A percentile compares a stretch with the other conserved stretches of the same genome.
phyloP scores from a whole-genome alignment of 192 early-diverging fungal genomes.

The Diversispora epigaea region DNA sequence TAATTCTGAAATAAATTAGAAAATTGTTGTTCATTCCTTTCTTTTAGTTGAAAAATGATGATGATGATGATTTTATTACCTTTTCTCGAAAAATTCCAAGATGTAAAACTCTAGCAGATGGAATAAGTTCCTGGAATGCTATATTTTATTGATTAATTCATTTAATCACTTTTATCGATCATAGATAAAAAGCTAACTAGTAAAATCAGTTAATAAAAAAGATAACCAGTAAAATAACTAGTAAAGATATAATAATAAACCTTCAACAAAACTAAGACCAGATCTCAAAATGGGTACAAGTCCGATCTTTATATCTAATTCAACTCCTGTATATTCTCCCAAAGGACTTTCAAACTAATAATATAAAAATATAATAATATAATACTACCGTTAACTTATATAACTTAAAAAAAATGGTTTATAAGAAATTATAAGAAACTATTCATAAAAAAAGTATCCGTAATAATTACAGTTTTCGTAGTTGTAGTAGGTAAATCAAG shows the following conservation, averaged over 20 bases:
- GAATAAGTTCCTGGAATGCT: slow-evolving; percentile 63
- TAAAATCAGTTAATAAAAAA: slow-evolving; percentile 9
- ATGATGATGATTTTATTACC: slow-evolving; percentile 32
- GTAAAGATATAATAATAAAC: slow-evolving; percentile 31
- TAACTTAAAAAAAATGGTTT: background rate
- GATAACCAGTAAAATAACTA: background rate
- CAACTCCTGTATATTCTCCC: slow-evolving; percentile 42
- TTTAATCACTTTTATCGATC: too few species aligned
- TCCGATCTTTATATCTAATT: slow-evolving; percentile 45
- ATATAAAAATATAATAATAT: background rate
- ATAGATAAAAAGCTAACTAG: background rate
- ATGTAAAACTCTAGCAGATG: slow-evolving; percentile 71
- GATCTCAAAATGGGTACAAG: slow-evolving; percentile 68
- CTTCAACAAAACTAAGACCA: slow-evolving; percentile 58
- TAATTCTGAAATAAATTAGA: too few species aligned
- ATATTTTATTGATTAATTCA: background rate
- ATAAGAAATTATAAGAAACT: background rate
- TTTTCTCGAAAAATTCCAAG: slow-evolving; percentile 81
- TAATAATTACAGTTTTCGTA: slow-evolving; percentile 33
- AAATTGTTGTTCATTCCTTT: too few species aligned
- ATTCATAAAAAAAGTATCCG: background rate
- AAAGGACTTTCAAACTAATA: slow-evolving; percentile 49
- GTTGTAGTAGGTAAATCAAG: slow-evolving; percentile 39
- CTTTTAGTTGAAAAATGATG: too few species aligned
- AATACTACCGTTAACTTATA: background rate